Percentiles rank a stretch among this genome's conserved stretches.
These are phyloP conservation scores for Amanita polypyramis DNA, from an alignment of 768 basidiomycete genomes.

Conservation along the genomic window DNA sequence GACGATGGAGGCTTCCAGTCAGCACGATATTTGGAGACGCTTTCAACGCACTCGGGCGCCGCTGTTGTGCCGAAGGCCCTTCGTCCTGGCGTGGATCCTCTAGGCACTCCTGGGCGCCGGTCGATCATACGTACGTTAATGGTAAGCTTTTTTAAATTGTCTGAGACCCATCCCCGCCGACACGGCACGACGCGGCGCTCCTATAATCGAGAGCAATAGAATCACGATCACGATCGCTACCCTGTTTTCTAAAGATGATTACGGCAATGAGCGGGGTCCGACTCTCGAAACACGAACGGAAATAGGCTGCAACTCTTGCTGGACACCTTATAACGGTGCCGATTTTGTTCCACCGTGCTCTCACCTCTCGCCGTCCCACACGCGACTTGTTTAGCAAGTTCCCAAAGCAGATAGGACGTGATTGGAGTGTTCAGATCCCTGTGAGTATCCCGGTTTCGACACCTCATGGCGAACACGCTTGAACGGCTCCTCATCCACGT, in stretches of 20 bases:
- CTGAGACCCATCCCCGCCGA: background rate
- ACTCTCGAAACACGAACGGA: background rate
- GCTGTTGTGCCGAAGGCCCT: too few species aligned
- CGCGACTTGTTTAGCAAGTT: background rate
- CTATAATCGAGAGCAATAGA: background rate
- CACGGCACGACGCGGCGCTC: background rate
- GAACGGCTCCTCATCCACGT: slow-evolving; percentile 7
- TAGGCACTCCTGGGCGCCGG: too few species aligned
- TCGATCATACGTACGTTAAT: background rate
- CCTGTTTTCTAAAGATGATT: background rate
- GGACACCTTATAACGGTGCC: background rate
- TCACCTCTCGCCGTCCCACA: background rate
- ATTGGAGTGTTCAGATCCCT: background rate
- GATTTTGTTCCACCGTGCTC: background rate
- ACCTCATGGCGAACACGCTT: slow-evolving; percentile 7
- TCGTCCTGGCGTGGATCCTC: too few species aligned
- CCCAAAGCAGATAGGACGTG: background rate
- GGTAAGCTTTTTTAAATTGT: background rate
- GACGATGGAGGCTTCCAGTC: too few species aligned
- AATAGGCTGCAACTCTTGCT: too few species aligned
- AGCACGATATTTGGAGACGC: too few species aligned
- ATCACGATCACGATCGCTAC: background rate
- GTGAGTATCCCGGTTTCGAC: slow-evolving; percentile 7
- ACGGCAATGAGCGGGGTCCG: background rate
- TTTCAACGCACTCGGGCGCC: too few species aligned